phyloP scores from a whole-genome alignment of 2,329 filamentous ascomycete genomes.

The Colletotrichum godetiae region DNA sequence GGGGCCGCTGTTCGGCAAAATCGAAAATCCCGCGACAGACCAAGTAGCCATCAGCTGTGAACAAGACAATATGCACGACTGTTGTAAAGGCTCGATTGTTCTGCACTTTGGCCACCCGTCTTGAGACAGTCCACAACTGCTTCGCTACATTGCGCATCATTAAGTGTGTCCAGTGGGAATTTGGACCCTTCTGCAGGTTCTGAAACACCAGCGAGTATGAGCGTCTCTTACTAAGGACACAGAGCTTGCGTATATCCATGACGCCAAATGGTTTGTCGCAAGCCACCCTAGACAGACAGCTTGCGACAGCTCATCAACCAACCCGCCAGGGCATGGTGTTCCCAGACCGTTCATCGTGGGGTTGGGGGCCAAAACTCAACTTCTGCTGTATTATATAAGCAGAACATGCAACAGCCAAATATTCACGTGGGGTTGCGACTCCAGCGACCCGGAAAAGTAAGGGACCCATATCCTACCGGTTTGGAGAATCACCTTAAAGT shows the following conservation, averaged over 20 bases:
- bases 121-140: not conserved
- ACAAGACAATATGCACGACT: not conserved
- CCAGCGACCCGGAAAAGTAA: slow-evolving; percentile 25
- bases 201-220: not conserved
- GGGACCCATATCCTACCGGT: slow-evolving; percentile 5
- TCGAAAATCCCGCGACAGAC: not conserved
- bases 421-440: slow-evolving; percentile 1
- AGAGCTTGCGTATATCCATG: not conserved
- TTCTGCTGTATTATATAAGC: slow-evolving; percentile 6
- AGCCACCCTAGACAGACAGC: too few species aligned
- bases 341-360: slow-evolving; percentile 1
- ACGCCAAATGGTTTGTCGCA: too few species aligned
- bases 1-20: not conserved
- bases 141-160: not conserved
- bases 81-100: not conserved
- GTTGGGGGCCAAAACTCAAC: slow-evolving; percentile 9
- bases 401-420: not conserved
- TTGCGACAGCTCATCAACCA: not conserved
- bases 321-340: slow-evolving; percentile 1
- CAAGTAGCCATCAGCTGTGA: not conserved
- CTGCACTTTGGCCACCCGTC: not conserved
- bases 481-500: slow-evolving; percentile 1
- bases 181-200: not conserved
- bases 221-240: not conserved
- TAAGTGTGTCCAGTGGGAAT: not conserved